Conservation (phyloP, 441 rosid genomes). For the California macrophylla region DNA sequence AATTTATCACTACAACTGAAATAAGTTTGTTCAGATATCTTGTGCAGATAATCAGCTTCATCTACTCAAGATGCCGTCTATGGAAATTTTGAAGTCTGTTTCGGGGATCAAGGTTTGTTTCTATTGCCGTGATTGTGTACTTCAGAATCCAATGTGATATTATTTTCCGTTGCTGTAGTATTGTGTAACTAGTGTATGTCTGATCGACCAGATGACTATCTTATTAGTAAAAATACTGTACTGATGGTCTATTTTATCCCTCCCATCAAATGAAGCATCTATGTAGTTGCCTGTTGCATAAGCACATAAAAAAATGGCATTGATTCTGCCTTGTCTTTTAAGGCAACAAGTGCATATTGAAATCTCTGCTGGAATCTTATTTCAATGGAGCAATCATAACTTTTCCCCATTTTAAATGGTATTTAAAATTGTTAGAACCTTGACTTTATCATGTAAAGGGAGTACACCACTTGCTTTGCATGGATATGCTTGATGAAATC, state of each 20-base stretch:
- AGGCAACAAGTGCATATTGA: background rate
- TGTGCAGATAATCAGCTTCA: constrained; percentile 98
- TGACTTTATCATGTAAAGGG: background rate
- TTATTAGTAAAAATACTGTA: background rate
- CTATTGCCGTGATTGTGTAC: background rate
- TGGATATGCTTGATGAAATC: background rate
- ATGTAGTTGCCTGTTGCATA: background rate
- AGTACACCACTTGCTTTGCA: background rate
- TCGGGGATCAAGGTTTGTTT: constrained; percentile 84
- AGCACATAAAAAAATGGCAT: background rate
- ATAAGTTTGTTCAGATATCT: constrained; percentile 48
- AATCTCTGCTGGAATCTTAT: constrained; percentile 3
- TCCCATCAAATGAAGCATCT: background rate
- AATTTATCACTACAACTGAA: constrained; percentile 17
- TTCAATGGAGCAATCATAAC: background rate
- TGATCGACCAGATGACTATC: constrained; percentile 13
- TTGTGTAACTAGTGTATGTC: background rate
- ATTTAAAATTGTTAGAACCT: background rate
- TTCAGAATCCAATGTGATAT: background rate
- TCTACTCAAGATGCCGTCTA: constrained; percentile 77
- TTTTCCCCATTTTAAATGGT: background rate
- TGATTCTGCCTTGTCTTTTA: constrained; percentile 1
- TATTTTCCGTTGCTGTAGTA: constrained; percentile 2
- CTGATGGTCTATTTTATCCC: background rate
- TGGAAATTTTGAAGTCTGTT: constrained; percentile 75